Conservation (phyloP, 2,329 filamentous ascomycete species). For the Dothideomycetes sp. region DNA sequence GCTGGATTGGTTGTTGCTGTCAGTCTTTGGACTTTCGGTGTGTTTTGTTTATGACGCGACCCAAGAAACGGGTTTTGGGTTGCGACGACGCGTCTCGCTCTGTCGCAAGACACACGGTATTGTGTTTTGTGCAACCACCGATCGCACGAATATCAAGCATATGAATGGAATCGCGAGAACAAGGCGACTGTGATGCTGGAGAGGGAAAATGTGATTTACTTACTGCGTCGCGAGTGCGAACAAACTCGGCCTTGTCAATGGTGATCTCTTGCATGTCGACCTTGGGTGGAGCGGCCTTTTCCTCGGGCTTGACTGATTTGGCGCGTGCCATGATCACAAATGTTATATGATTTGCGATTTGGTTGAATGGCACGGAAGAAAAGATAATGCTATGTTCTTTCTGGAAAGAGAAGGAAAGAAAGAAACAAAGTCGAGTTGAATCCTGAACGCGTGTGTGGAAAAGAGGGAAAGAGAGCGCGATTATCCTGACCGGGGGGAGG, state of each 20-base stretch:
- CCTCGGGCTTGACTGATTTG: slow-evolving; percentile 14
- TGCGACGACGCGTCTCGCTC: slow-evolving; percentile 4
- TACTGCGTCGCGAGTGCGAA: slow-evolving; percentile 74
- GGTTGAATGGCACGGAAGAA: background rate
- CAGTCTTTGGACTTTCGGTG: slow-evolving; percentile 25
- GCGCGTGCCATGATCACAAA: slow-evolving; percentile 10
- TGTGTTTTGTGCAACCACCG: slow-evolving; percentile 5
- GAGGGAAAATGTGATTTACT: slow-evolving; percentile 39
- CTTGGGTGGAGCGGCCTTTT: slow-evolving; percentile 1
- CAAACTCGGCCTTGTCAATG: slow-evolving; percentile 54
- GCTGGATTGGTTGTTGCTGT: slow-evolving; percentile 43
- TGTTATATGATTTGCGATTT: background rate
- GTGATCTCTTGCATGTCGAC: slow-evolving; percentile 11
- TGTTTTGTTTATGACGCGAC: slow-evolving; percentile 15
- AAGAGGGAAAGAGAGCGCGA: slow-evolving; percentile 3
- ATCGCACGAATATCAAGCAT: background rate
- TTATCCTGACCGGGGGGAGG: too few relatives aligned
- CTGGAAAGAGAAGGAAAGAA: background rate
- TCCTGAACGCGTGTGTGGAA: background rate
- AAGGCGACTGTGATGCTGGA: slow-evolving; percentile 2
- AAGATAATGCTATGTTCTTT: background rate
- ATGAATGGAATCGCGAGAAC: slow-evolving; percentile 14
- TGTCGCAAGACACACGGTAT: slow-evolving; percentile 7
- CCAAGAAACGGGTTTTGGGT: slow-evolving; percentile 5
- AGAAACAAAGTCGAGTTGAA: background rate